Evolutionary conservation across 2,329 filamentous ascomycete genomes (phyloP), one percentile per base, ranked within the genome.

Genomic region (Trichoderma koningii): DNA sequence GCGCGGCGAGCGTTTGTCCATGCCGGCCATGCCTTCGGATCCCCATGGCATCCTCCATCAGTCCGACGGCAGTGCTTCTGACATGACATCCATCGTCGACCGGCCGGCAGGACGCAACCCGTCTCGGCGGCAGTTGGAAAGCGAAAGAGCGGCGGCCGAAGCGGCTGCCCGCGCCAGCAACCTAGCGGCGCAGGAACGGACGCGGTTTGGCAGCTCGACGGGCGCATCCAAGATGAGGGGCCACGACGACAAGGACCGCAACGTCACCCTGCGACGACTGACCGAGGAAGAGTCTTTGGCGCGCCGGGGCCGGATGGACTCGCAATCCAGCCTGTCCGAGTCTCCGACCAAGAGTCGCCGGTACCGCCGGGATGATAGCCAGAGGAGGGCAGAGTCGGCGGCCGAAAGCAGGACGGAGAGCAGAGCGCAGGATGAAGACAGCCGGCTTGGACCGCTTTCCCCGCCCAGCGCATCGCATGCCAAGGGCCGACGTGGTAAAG

Each of bases 241-340:
- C 53, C 83, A 87, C 68, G 83, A 87, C 68, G 85, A 89, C 69
- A 81, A 80, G 38, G 83, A 86, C 66, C 79, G 83, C 67, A 87
- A 87, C 68, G 82, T 89, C 64, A 89, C 86, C 15, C 76, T 89
- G 48, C 82, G 86, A 44, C 80, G 85, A 42, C 76, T 89, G 26
- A 87, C 87, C 0, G 85, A 87, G 28, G 83, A 86, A 67, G 87
- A 89, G 72, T 80, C 83, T 3, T 78, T 79, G 41, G 78, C 79
- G 34, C 76, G 74, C 4, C 73, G 77, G 14, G 78, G 79, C 51
- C 77, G 84, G 57, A 79, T 76, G 50, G 82, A 83, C 66, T 86
- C 85, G 10, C 75, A 81, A 38, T 86, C 83, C 71, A 87, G 83
- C 70, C 68, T 86, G 2, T 87, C 85, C n/a, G 86, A 87, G 28